phyloP scores from a whole-genome alignment of 371 early-diverging fungal species.

The Mucor lusitanicus region DNA sequence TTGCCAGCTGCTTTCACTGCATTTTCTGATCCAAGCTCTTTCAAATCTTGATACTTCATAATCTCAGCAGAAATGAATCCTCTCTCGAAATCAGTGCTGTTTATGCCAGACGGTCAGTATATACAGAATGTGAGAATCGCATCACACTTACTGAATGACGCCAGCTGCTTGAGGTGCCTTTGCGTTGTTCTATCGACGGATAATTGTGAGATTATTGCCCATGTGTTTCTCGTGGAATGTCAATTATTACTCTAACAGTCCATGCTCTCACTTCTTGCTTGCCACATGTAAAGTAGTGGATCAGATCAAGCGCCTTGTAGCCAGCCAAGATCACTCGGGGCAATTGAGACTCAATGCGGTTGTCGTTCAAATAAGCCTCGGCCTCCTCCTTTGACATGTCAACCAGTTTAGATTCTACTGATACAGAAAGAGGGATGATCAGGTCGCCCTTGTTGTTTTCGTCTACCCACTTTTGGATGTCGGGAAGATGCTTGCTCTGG shows the following conservation, averaged over 20 bases:
- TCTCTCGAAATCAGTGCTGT: slow-evolving; percentile 84
- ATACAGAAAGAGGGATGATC: slow-evolving; percentile 87
- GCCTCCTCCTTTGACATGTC: slow-evolving; percentile 49
- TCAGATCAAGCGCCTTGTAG: slow-evolving; percentile 83
- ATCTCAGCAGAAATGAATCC: slow-evolving; percentile 95
- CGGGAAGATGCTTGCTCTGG: slow-evolving; percentile 38
- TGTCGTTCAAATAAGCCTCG: slow-evolving; percentile 35
- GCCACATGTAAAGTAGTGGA: slow-evolving; percentile 93
- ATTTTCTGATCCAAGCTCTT: slow-evolving; percentile 59
- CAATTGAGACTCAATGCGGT: slow-evolving; percentile 53
- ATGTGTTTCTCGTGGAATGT: not conserved
- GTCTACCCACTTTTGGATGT: slow-evolving; percentile 89
- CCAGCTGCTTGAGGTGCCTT: slow-evolving; percentile 95
- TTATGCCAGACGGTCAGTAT: slow-evolving; percentile 27
- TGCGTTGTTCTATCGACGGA: slow-evolving; percentile 55
- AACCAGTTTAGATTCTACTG: slow-evolving; percentile 67
- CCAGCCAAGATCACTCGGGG: slow-evolving; percentile 85
- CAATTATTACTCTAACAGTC: slow-evolving; percentile 66
- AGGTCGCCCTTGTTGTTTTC: slow-evolving; percentile 83
- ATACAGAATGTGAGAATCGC: not conserved
- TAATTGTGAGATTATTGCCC: not conserved
- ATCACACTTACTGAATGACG: slow-evolving; percentile 62
- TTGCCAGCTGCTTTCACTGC: slow-evolving; percentile 44
- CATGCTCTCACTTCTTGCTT: slow-evolving; percentile 85
- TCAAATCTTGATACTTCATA: slow-evolving; percentile 69